phyloP scores from a whole-genome alignment of 352 stramenopile genomes.

The Elongisporangium undulatum region DNA sequence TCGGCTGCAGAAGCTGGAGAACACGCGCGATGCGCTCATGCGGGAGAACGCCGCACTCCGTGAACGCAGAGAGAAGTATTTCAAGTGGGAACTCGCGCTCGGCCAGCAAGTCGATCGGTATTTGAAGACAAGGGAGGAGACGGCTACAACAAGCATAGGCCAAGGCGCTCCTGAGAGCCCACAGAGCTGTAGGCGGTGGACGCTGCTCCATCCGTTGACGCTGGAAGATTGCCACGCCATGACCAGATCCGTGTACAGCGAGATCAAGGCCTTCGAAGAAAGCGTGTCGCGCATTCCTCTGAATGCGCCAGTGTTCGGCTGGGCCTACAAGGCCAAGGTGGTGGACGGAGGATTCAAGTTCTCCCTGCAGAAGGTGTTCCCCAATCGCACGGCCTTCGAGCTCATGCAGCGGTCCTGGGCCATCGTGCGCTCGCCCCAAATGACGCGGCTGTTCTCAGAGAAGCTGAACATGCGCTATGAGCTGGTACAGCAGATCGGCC shows the following conservation, averaged over 20 bases:
- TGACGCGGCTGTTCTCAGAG: conserved; percentile 19
- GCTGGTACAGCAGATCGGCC: too few relatives aligned
- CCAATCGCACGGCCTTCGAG: conserved; percentile 5
- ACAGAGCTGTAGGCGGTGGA: background rate
- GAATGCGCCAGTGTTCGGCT: conserved; percentile 33
- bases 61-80: background rate
- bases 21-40: background rate
- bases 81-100: background rate
- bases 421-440: conserved; percentile 12
- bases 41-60: background rate
- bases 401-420: conserved; percentile 17
- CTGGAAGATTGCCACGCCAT: conserved; percentile 39
- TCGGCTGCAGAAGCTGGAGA: background rate
- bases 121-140: background rate
- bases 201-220: conserved; percentile 31
- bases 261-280: conserved; percentile 49
- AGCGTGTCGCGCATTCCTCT: conserved; percentile 32
- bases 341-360: conserved; percentile 29
- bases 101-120: background rate
- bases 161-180: too few relatives aligned
- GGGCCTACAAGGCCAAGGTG: conserved; percentile 17
- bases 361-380: conserved; percentile 23
- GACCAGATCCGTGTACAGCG: conserved; percentile 28
- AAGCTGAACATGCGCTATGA: conserved; percentile 35
- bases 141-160: background rate